Conservation (phyloP, 2,329 filamentous ascomycete genomes). For the Grosmannia clavigera region DNA sequence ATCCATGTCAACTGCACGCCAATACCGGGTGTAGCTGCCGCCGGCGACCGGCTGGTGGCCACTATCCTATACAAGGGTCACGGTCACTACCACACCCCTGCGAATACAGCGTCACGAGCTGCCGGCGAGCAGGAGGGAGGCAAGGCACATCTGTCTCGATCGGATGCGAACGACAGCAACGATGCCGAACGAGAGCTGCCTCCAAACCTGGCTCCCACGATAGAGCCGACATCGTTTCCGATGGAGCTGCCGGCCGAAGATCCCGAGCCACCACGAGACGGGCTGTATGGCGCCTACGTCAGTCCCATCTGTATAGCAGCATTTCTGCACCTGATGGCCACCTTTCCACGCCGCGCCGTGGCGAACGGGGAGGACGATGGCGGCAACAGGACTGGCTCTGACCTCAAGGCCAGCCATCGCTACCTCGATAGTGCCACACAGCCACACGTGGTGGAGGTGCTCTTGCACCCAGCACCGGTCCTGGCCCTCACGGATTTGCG, state of each 20-base stretch:
- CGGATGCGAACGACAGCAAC: neutral
- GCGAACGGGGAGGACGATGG: conserved; percentile 20
- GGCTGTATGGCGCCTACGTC: conserved; percentile 53
- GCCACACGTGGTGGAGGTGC: conserved; percentile 54
- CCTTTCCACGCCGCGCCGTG: conserved; percentile 38
- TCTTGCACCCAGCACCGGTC: conserved; percentile 47
- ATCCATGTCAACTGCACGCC: conserved; percentile 53
- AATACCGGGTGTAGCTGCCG: conserved; percentile 25
- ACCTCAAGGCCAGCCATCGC: conserved; percentile 48
- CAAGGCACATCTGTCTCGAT: neutral
- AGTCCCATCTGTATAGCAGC: conserved; percentile 53
- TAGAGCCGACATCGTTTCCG: conserved; percentile 32
- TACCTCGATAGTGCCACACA: conserved; percentile 49
- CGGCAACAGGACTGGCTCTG: conserved; percentile 16
- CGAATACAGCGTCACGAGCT: conserved; percentile 10
- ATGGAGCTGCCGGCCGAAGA: conserved; percentile 10
- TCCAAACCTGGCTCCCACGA: conserved; percentile 43
- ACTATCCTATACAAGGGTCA: conserved; percentile 50
- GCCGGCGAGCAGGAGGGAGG: neutral
- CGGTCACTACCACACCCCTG: conserved; percentile 11
- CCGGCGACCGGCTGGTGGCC: conserved; percentile 42
- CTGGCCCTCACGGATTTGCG: conserved; percentile 57
- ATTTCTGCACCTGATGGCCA: conserved; percentile 54
- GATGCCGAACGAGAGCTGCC: conserved; percentile 24
- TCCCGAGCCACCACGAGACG: conserved; percentile 37